Evolutionary conservation across 2,329 filamentous ascomycete species (phyloP).

Genomic region (Penicillium decumbens): DNA sequence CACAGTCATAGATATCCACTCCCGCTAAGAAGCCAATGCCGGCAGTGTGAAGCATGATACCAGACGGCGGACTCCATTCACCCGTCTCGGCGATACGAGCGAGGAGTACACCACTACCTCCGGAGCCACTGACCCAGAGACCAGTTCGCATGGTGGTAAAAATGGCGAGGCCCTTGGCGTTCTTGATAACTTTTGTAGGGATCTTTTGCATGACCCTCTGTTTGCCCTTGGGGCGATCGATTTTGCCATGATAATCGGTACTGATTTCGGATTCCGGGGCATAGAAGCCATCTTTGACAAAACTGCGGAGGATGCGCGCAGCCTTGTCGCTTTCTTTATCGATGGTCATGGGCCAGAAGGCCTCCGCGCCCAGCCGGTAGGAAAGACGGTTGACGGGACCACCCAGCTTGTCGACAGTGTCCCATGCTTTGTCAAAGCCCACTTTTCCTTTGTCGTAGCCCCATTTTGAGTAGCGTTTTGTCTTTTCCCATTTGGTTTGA

Average conservation of each 20-base stretch:
- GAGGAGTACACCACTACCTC: constrained; percentile 81
- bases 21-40: constrained; percentile 85
- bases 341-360: constrained; percentile 78
- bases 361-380: constrained; percentile 75
- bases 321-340: constrained; percentile 91
- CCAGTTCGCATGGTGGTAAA: constrained; percentile 96
- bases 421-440: constrained; percentile 70
- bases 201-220: constrained; percentile 74
- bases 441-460: constrained; percentile 29
- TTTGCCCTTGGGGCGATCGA: constrained; percentile 54
- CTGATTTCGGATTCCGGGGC: constrained; percentile 51
- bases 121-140: constrained; percentile 84
- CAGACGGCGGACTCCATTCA: constrained; percentile 85
- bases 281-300: constrained; percentile 77
- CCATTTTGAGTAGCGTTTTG: constrained; percentile 48
- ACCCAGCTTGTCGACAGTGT: constrained; percentile 63
- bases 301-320: constrained; percentile 80
- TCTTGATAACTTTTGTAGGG: constrained; percentile 75
- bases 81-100: constrained; percentile 74
- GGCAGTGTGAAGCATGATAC: constrained; percentile 83
- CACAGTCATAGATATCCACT: constrained; percentile 93
- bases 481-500: constrained; percentile 55
- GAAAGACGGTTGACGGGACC: constrained; percentile 74
- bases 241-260: constrained; percentile 42
- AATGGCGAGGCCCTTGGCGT: constrained; percentile 84